A percentile compares a stretch with the other conserved stretches of the same genome.
These are phyloP conservation scores for Cylindrodendrum hubeiense DNA, from an alignment of 2,329 filamentous ascomycete genomes.

Conservation along the genomic window DNA sequence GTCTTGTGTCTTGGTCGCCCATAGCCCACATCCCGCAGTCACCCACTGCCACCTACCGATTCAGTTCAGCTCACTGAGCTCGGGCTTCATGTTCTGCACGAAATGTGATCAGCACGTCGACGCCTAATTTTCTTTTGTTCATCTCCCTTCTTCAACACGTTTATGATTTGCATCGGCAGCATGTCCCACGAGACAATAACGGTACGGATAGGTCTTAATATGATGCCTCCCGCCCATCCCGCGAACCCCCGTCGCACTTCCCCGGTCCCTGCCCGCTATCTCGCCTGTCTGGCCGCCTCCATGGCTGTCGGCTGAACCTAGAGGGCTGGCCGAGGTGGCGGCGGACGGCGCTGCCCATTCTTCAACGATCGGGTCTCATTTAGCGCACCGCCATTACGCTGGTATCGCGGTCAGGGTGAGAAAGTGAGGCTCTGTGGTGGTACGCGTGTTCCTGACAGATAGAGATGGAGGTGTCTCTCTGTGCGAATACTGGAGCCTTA, in stretches of 20 bases:
- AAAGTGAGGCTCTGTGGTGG: conserved; percentile 14
- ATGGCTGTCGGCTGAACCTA: conserved; percentile 22
- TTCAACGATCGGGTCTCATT: conserved; percentile 15
- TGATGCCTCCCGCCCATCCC: conserved; percentile 12
- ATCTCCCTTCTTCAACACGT: conserved; percentile 7
- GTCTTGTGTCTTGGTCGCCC: background rate
- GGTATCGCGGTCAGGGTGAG: background rate
- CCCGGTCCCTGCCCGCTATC: conserved; percentile 9
- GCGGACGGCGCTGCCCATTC: conserved; percentile 11
- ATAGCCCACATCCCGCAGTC: background rate
- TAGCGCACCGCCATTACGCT: conserved; percentile 15
- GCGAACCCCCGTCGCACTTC: conserved; percentile 8
- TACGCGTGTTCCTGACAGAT: conserved; percentile 18
- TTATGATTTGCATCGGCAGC: conserved; percentile 3
- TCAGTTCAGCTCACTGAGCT: conserved; percentile 8
- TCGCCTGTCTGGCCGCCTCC: conserved; percentile 14
- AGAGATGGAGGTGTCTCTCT: conserved; percentile 20
- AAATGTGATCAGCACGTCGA: conserved; percentile 11
- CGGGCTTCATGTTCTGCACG: background rate
- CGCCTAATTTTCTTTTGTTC: background rate
- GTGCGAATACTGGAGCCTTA: conserved; percentile 6
- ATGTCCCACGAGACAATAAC: conserved; percentile 15
- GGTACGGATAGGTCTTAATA: conserved; percentile 7
- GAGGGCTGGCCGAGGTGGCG: conserved; percentile 21
- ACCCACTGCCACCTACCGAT: background rate